Evolutionary conservation across 495 filamentous ascomycete species (phyloP).

Genomic region (Trichoderma parareesei): DNA sequence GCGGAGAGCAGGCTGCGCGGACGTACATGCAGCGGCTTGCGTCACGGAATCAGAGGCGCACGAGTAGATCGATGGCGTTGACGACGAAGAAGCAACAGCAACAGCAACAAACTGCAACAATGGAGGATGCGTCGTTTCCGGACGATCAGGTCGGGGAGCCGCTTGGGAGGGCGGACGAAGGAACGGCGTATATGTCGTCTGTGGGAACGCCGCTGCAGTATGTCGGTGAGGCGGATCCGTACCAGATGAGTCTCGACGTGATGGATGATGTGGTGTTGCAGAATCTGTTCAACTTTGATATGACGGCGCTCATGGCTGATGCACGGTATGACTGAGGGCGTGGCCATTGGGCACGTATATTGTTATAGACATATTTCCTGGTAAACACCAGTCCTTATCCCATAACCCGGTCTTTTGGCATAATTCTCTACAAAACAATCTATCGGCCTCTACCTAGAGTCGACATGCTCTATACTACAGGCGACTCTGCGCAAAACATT

Average conservation of each 20-base stretch:
- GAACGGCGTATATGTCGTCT: background rate
- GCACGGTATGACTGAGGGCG: background rate
- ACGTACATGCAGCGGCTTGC: background rate
- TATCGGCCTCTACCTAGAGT: background rate
- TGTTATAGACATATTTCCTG: background rate
- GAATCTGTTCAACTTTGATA: constrained; percentile 2
- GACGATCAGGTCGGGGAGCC: background rate
- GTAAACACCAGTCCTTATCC: background rate
- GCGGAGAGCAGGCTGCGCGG: background rate
- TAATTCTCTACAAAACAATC: too few relatives aligned
- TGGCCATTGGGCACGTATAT: background rate
- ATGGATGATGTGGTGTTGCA: constrained; percentile 5
- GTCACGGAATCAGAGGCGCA: background rate
- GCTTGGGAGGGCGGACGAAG: background rate
- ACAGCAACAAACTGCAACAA: background rate
- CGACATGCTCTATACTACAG: background rate
- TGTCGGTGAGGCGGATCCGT: background rate
- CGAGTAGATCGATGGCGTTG: background rate
- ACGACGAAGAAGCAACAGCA: background rate
- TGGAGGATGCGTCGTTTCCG: background rate
- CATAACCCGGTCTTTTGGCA: too few relatives aligned
- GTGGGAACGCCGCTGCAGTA: background rate
- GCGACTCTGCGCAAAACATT: too few relatives aligned
- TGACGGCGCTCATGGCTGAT: constrained; percentile 1
- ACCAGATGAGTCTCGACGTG: background rate